These are phyloP conservation scores for Articulospora tetracladia DNA, from an alignment of 495 filamentous ascomycete species.

Conservation along the genomic window DNA sequence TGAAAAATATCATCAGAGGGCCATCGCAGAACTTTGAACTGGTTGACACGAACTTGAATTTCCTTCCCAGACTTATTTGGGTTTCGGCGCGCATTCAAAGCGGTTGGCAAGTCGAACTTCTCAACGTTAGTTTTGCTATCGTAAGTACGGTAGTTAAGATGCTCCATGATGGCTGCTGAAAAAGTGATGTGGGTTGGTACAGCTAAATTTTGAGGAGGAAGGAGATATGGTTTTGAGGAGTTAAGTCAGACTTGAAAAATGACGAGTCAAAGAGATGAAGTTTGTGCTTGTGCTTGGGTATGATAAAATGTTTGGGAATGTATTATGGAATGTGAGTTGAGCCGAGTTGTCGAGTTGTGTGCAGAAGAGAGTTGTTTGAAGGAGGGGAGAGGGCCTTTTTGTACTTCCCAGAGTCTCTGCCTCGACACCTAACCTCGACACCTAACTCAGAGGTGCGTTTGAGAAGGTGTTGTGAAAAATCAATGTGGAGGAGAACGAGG, in stretches of 20 bases:
- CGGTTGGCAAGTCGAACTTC: constrained; percentile 9
- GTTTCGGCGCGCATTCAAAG: constrained; percentile 33
- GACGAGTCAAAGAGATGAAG: constrained; percentile 11
- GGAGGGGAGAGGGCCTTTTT: constrained; percentile 1
- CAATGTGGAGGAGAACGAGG: background rate
- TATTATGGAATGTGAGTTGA: background rate
- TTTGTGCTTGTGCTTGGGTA: background rate
- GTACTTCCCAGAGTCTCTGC: background rate
- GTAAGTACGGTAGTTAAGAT: constrained; percentile 7
- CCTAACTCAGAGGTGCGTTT: no score
- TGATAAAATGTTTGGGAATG: background rate
- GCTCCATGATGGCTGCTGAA: constrained; percentile 22
- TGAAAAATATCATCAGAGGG: constrained; percentile 61
- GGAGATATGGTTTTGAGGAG: constrained; percentile 8
- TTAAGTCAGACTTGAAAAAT: constrained; percentile 9
- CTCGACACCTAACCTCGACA: background rate
- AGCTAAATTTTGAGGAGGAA: constrained; percentile 18
- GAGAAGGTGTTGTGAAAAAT: no score
- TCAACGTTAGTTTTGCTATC: constrained; percentile 2
- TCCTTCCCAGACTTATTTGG: constrained; percentile 56
- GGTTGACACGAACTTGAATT: constrained; percentile 64
- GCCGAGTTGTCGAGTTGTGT: background rate
- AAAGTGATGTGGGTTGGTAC: background rate
- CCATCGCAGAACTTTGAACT: constrained; percentile 58
- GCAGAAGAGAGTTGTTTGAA: background rate